phyloP scores from a whole-genome alignment of 2,329 filamentous ascomycete genomes.

The Ophiocordyceps sinensis region DNA sequence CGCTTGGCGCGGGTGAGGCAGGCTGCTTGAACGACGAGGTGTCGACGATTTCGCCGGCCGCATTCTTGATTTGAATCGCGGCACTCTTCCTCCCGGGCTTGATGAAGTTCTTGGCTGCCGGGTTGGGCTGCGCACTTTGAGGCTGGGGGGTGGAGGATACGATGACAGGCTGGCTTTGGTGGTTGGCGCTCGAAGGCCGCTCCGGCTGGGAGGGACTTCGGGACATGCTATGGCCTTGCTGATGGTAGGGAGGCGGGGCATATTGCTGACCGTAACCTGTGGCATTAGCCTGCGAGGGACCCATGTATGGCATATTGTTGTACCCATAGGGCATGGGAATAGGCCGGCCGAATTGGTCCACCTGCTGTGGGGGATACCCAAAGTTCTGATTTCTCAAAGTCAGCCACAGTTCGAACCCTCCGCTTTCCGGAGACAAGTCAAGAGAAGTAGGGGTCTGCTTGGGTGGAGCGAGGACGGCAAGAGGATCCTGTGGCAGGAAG shows the following conservation, averaged over 20 bases:
- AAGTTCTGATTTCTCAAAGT: constrained; percentile 54
- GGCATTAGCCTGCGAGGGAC: constrained; percentile 26
- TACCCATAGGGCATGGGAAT: constrained; percentile 28
- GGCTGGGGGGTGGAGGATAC: constrained; percentile 50
- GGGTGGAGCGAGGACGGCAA: not conserved
- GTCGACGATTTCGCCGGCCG: constrained; percentile 63
- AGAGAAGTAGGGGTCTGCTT: constrained; percentile 15
- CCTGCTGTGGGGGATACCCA: constrained; percentile 32
- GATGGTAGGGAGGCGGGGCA: constrained; percentile 23
- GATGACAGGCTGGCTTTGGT: constrained; percentile 39
- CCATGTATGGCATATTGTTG: constrained; percentile 35
- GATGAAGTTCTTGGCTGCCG: constrained; percentile 28
- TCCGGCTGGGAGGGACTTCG: constrained; percentile 70
- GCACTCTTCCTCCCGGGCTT: constrained; percentile 49
- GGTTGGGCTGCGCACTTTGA: constrained; percentile 44
- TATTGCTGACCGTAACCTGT: constrained; percentile 36
- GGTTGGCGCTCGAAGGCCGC: constrained; percentile 51
- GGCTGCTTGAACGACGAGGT: constrained; percentile 46
- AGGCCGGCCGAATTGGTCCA: constrained; percentile 24
- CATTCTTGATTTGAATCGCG: constrained; percentile 72
- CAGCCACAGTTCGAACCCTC: constrained; percentile 61
- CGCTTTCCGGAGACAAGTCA: constrained; percentile 55
- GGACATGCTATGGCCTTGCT: constrained; percentile 59
- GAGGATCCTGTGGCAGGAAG: not conserved
- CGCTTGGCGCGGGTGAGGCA: constrained; percentile 39